These are phyloP conservation scores for Botryotinia calthae DNA, from an alignment of 2,329 filamentous ascomycete species.

Conservation along the genomic window DNA sequence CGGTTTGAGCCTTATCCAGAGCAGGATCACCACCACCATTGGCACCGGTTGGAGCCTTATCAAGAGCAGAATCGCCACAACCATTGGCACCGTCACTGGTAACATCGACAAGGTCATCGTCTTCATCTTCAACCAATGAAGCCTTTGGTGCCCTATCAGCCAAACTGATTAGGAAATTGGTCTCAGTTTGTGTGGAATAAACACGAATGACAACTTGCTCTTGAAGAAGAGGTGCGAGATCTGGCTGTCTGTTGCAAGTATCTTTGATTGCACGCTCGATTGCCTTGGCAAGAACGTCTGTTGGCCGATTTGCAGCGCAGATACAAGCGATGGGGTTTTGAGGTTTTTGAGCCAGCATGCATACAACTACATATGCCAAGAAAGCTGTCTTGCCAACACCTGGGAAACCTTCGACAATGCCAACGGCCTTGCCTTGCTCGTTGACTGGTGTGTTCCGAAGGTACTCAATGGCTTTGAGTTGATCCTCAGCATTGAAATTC, in stretches of 20 bases:
- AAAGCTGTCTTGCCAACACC: neutral
- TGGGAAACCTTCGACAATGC: neutral
- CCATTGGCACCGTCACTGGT: no score
- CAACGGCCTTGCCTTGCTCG: neutral
- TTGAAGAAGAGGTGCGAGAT: no score
- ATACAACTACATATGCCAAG: neutral
- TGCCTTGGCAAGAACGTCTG: neutral
- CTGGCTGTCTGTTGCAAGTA: fast-evolving
- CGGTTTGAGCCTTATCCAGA: no score
- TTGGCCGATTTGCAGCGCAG: neutral
- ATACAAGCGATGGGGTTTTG: neutral
- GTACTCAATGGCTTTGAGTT: neutral
- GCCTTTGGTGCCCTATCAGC: neutral
- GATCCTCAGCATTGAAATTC: neutral
- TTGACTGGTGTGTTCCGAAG: neutral
- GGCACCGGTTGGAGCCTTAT: no score
- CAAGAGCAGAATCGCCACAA: no score
- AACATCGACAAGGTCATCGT: no score
- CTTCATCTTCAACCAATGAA: no score
- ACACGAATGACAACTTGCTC: neutral
- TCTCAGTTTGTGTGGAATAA: neutral
- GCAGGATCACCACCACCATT: no score
- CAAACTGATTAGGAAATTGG: neutral
- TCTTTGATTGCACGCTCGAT: neutral
- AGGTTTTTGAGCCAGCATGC: neutral